phyloP scores from a whole-genome alignment of 75 land plant species.

The Sequoia sempervirens region DNA sequence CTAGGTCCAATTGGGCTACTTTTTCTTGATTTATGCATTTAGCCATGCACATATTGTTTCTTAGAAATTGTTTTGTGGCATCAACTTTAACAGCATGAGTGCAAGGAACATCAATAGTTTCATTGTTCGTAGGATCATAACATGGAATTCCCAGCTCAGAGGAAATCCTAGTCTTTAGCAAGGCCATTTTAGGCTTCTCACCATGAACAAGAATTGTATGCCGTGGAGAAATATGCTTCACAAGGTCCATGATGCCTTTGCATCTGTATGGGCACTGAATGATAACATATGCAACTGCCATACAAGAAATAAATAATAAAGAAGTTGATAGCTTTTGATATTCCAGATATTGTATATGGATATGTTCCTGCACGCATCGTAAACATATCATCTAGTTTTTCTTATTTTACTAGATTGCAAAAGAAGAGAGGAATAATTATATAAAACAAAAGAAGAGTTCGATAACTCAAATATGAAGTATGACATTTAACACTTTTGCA shows the following conservation, averaged over 20 bases:
- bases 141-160: conserved; percentile 76
- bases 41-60: conserved; percentile 20
- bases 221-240: conserved; percentile 71
- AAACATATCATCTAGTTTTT: background rate
- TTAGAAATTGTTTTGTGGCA: conserved; percentile 48
- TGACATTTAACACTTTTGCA: background rate
- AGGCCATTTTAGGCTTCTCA: conserved; percentile 91
- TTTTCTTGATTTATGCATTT: conserved; percentile 7
- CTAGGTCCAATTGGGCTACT: conserved; percentile 1
- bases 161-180: conserved; percentile 63
- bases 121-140: conserved; percentile 81
- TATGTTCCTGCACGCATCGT: background rate
- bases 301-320: conserved; percentile 14
- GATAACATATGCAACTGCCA: conserved; percentile 81
- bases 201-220: conserved; percentile 98
- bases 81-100: conserved; percentile 51
- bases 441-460: background rate
- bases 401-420: background rate
- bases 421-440: background rate
- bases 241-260: conserved; percentile 97
- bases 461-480: background rate
- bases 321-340: background rate
- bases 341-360: background rate
- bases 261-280: conserved; percentile 97
- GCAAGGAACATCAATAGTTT: conserved; percentile 61